phyloP scores from a whole-genome alignment of 2,329 filamentous ascomycete genomes.

The Diatrype stigma region DNA sequence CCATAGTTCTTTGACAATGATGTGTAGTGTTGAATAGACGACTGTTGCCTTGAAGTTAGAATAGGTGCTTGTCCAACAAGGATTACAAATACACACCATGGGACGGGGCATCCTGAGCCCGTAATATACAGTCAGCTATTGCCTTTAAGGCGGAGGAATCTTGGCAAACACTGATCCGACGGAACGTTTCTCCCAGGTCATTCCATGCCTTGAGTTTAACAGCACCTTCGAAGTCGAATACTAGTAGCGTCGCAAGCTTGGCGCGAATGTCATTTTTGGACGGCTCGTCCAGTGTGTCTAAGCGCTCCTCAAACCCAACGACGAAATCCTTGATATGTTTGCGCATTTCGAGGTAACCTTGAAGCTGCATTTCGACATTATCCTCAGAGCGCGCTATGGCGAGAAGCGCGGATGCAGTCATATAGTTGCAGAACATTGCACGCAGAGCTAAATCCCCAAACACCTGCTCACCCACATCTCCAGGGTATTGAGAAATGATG shows the following conservation, averaged over 20 bases:
- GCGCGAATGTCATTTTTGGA: constrained; percentile 48
- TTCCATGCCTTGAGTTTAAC: constrained; percentile 65
- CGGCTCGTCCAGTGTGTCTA: constrained; percentile 36
- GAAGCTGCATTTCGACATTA: constrained; percentile 45
- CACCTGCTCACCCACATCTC: constrained; percentile 37
- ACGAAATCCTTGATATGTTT: constrained; percentile 60
- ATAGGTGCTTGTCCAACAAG: neutral
- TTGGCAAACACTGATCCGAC: constrained; percentile 41
- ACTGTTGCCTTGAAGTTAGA: constrained; percentile 31
- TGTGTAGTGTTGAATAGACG: constrained; percentile 52
- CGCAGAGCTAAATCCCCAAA: constrained; percentile 52
- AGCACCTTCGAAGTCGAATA: constrained; percentile 77
- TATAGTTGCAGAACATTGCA: constrained; percentile 66
- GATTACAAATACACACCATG: constrained; percentile 36
- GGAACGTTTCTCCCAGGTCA: constrained; percentile 56
- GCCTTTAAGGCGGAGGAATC: constrained; percentile 50
- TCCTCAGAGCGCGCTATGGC: constrained; percentile 50
- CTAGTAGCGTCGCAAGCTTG: constrained; percentile 64
- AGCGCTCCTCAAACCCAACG: constrained; percentile 33
- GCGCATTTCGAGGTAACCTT: constrained; percentile 59
- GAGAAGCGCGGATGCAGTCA: constrained; percentile 50
- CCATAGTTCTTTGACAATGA: constrained; percentile 67
- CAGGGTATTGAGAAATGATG: constrained; percentile 49
- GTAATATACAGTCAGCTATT: constrained; percentile 63
- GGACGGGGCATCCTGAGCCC: constrained; percentile 44